Evolutionary conservation across 768 basidiomycete genomes (phyloP), one percentile per base, ranked within the genome.

Genomic region (Mycena latifolia): DNA sequence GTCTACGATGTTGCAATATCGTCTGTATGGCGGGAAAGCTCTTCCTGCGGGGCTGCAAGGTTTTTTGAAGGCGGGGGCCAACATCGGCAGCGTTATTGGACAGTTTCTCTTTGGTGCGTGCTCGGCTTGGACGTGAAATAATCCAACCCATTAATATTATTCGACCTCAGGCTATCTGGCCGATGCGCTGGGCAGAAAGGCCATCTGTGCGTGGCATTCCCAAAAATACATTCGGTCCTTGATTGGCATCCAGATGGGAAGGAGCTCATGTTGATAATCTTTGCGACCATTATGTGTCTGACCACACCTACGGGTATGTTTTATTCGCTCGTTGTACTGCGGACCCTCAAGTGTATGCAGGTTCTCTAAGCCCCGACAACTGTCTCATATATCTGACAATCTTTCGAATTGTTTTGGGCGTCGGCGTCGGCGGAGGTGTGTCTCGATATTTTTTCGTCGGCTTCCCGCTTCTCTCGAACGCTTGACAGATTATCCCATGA

Each of bases 191-290:
- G 92, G 92, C 7, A 86, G 92, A 17, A 91, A 92, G 72, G 85
- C 87, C 0, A 82, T 92, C 56, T 92, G 88, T 89, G 43, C 31
- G 77, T 72, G 11, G 18, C 35, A 20, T 27, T 28, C 50, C 18
- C 11, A 47, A 46, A 15, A 20, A 3, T 24, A 18, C n/a, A n/a
- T 18, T 15, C 28, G 29, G 22, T 61, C 25, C 3, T 55, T 72
- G 46, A 70, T 10, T 24, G 35, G 14, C 29, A 12, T 55, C 31
- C 50, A 88, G 89, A 92, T 67, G 91, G 92, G 11, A 91, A 92
- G 74, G 92, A 93, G 72, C 84, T 94, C 55, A 90, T 93, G 86
- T 78, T 94, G 63, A 92, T 92, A 69, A 93, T 94, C 72, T 66
- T 93, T 55, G 92, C 90, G 0, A 93, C 92, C 2, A 92, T 93